Percentiles rank a stretch among this genome's conserved stretches.
phyloP scores from a whole-genome alignment of 2,329 filamentous ascomycete genomes.

The Botrytis paeoniae region DNA sequence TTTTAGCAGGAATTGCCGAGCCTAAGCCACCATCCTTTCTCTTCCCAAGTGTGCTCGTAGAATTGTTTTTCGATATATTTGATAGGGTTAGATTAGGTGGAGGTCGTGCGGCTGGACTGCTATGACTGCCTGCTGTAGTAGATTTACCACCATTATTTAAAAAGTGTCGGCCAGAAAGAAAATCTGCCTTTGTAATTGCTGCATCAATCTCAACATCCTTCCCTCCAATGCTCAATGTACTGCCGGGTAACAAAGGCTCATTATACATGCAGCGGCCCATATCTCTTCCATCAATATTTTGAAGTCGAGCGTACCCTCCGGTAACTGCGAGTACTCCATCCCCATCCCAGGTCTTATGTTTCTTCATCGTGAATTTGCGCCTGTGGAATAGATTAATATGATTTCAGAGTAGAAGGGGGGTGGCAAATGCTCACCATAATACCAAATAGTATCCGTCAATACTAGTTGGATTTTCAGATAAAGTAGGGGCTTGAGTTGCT shows the following conservation, averaged over 20 bases:
- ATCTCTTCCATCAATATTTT: constrained; percentile 60
- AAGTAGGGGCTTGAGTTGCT: constrained; percentile 14
- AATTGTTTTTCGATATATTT: constrained; percentile 17
- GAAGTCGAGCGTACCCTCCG: constrained; percentile 56
- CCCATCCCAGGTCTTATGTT: constrained; percentile 76
- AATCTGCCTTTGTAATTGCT: constrained; percentile 58
- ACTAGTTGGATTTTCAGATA: constrained; percentile 6
- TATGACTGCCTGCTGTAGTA: constrained; percentile 20
- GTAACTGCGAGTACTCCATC: constrained; percentile 62
- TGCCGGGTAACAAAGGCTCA: constrained; percentile 57
- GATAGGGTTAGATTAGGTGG: constrained; percentile 13
- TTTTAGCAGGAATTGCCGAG: constrained; percentile 40
- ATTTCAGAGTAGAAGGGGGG: not conserved
- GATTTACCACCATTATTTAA: constrained; percentile 34
- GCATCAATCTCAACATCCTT: constrained; percentile 69
- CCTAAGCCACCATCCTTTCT: constrained; percentile 33
- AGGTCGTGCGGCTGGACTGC: constrained; percentile 19
- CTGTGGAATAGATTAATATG: constrained; percentile 37
- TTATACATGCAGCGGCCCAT: constrained; percentile 57
- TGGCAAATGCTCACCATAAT: constrained; percentile 31
- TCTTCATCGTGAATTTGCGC: constrained; percentile 68
- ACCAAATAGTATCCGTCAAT: constrained; percentile 38
- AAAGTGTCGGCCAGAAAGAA: constrained; percentile 48
- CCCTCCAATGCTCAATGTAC: constrained; percentile 58
- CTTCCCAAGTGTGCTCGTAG: constrained; percentile 27